Evolutionary conservation across 1,139 yeast genomes (phyloP).

Genomic region (Lodderomyces theae): DNA sequence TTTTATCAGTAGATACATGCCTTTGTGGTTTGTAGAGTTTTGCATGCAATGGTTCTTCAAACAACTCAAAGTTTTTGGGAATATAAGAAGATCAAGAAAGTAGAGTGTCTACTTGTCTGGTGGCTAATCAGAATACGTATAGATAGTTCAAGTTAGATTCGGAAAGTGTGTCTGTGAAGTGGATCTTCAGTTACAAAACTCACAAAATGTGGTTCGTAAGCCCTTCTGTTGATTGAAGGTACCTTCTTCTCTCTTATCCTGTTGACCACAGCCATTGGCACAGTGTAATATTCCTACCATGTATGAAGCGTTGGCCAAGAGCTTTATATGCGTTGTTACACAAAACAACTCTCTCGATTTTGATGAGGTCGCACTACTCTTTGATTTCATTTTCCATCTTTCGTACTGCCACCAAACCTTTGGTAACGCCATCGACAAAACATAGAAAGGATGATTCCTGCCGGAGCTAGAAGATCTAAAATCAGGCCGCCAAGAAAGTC

Average conservation of each 20-base stretch:
- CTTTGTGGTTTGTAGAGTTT: conserved; percentile 30
- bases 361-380: not conserved
- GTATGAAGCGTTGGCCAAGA: too few species aligned
- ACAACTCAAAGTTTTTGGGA: conserved; percentile 24
- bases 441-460: conserved; percentile 28
- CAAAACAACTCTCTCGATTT: not conserved
- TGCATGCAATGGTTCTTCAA: conserved; percentile 26
- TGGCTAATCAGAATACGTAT: too few species aligned
- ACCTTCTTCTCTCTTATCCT: too few species aligned
- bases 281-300: too few species aligned
- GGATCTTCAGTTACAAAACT: too few species aligned
- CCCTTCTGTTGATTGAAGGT: too few species aligned
- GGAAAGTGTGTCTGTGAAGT: too few species aligned
- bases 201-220: too few species aligned
- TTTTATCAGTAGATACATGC: conserved; percentile 22
- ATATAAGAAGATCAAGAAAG: conserved; percentile 3
- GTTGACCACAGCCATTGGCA: too few species aligned
- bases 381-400: not conserved
- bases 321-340: too few species aligned
- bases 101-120: too few species aligned
- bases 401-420: not conserved
- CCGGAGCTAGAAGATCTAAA: conserved; percentile 51
- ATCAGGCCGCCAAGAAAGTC: conserved; percentile 74
- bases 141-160: too few species aligned
- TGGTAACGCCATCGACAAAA: not conserved